Conservation (phyloP, 2,329 filamentous ascomycete species). For the Pseudogymnoascus sp. region DNA sequence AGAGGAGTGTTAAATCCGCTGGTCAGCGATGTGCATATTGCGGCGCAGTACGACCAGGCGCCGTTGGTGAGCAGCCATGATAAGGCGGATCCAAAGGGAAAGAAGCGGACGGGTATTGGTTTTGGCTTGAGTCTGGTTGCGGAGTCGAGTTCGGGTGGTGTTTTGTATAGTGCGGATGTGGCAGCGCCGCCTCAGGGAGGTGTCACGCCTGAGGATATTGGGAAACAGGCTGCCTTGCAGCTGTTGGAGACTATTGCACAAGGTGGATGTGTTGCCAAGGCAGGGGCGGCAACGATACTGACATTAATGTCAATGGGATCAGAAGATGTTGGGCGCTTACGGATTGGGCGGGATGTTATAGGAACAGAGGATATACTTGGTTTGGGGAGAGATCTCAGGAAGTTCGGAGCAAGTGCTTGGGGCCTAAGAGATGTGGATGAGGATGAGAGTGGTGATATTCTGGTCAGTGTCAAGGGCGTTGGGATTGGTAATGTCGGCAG, state of each 20-base stretch:
- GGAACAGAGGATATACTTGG: slow-evolving; percentile 72
- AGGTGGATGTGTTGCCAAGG: slow-evolving; percentile 70
- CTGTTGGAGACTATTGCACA: slow-evolving; percentile 72
- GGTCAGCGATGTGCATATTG: slow-evolving; percentile 84
- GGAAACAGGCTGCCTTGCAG: slow-evolving; percentile 79
- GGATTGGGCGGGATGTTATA: slow-evolving; percentile 72
- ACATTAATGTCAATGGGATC: slow-evolving; percentile 96
- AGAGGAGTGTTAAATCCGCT: slow-evolving; percentile 80
- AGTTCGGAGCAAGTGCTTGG: slow-evolving; percentile 88
- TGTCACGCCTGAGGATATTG: slow-evolving; percentile 80
- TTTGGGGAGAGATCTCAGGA: slow-evolving; percentile 73
- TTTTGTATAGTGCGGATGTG: slow-evolving; percentile 82
- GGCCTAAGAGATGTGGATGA: slow-evolving; percentile 69
- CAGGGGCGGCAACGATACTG: slow-evolving; percentile 66
- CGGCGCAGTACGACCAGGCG: slow-evolving; percentile 64
- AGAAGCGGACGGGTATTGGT: slow-evolving; percentile 70
- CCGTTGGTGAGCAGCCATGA: slow-evolving; percentile 46
- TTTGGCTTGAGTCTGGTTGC: slow-evolving; percentile 88
- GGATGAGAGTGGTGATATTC: slow-evolving; percentile 55
- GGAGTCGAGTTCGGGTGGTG: slow-evolving; percentile 73
- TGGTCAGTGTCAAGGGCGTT: slow-evolving; percentile 84
- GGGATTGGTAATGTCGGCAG: slow-evolving; percentile 92
- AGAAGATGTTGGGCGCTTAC: slow-evolving; percentile 84
- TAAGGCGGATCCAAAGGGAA: slow-evolving; percentile 45
- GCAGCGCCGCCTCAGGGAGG: slow-evolving; percentile 68